Base-by-base conservation (phyloP, 495 filamentous ascomycete species). In the Podospora didyma region DNA sequence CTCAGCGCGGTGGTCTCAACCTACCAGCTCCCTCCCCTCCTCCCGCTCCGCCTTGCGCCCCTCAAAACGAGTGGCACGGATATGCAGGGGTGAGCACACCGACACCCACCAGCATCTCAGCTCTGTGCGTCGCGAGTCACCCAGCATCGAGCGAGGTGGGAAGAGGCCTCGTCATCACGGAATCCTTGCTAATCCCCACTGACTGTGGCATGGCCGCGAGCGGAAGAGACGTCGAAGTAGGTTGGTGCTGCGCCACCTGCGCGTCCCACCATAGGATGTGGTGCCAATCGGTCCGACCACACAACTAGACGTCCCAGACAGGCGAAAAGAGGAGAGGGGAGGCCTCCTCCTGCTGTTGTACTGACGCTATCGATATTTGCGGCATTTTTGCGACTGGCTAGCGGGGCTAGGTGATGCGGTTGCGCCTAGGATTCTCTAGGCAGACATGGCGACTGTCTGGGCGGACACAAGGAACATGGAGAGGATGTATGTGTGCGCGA, bases 11-110 rank as follows among this genome's bases (percentile, higher is more conserved):
- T 22, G 44, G 44, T 46, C 44, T 46, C 17, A 46, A 19, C 44
- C 44, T 46, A 46, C 17, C 44, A 46, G 44, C 44, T 46, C 44
- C 44, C 17, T 46, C 17, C 44, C 44, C 44, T 46, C 44, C 44
- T 46, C 44, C 44, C 44, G 44, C 19, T 46, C 44, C 17, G 19
- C 44, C 19, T 46, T 22, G 44, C 44, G 44, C 44, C 44, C 19
- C 44, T 46, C 17, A 46, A 46, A 46, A 46, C 44, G 19, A 46
- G 44, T 46, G 44, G 17, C n/a, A 46, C 44, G 19, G 17, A 46
- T 46, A 46, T 46, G 44, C 44, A 46, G 44, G 44, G 44, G 44
- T 21, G 44, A 46, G 44, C 44, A 46, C 44, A 46, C 44, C 44
- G 44, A 46, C 26, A 31, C 26, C 26, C 44, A 46, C 16, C 19